Percentiles rank a stretch among this genome's conserved stretches.
Conservation (phyloP, 257 asterid species). For the Forsythia viridissima region DNA sequence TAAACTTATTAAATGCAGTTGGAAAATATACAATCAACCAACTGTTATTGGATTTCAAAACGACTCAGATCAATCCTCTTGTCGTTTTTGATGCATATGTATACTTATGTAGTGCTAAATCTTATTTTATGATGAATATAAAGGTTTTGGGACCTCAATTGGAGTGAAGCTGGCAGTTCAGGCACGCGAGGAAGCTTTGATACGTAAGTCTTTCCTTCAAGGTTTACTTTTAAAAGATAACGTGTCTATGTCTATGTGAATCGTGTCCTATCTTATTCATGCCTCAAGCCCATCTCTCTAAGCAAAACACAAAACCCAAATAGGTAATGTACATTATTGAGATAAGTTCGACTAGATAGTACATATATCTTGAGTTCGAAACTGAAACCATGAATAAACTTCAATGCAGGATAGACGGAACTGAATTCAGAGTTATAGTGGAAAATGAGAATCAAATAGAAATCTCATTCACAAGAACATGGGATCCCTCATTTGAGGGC, state of each 20-base stretch:
- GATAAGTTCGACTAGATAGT: not conserved
- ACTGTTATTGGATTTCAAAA: not conserved
- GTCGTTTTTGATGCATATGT: not conserved
- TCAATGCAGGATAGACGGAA: constrained; percentile 62
- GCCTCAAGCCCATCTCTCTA: not conserved
- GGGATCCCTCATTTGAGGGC: constrained; percentile 48
- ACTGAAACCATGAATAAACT: not conserved
- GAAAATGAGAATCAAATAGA: constrained; percentile 69
- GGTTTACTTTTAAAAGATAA: not conserved
- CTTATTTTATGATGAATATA: not conserved
- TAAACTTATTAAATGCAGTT: not conserved
- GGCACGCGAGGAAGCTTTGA: constrained; percentile 54
- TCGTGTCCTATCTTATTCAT: constrained; percentile 10
- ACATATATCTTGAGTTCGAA: not conserved
- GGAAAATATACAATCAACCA: not conserved
- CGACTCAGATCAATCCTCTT: not conserved
- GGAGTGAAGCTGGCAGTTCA: constrained; percentile 44
- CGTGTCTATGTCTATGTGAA: not conserved
- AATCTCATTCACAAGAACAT: constrained; percentile 72
- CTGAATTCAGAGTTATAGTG: constrained; percentile 49
- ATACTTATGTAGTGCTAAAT: not conserved
- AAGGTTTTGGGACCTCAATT: constrained; percentile 52
- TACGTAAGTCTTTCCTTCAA: constrained; percentile 19
- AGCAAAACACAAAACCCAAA: no score
- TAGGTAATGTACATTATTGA: not conserved